These are phyloP conservation scores for Boletus sensibilis DNA, from an alignment of 768 basidiomycete species.

Conservation along the genomic window DNA sequence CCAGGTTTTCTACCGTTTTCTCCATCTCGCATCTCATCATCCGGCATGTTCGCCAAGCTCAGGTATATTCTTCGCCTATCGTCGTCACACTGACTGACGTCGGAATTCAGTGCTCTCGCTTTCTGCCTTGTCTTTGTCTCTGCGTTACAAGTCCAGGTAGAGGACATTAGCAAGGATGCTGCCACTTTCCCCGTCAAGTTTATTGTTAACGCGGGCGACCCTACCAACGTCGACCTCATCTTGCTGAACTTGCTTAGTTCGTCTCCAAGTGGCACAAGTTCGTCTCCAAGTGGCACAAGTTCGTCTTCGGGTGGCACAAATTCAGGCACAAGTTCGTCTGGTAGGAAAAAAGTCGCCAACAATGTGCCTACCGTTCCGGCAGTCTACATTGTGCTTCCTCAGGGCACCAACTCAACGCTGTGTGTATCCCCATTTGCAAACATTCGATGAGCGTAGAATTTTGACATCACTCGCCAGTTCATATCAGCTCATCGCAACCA, in stretches of 20 bases:
- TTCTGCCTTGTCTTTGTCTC: not conserved
- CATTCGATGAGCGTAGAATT: not conserved
- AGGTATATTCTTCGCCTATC: not conserved
- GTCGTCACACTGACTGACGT: not conserved
- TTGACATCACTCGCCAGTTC: not conserved
- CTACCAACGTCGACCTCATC: not conserved
- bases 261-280: too few relatives aligned
- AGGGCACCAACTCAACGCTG: rapidly evolving
- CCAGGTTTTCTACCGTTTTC: too few relatives aligned
- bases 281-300: too few relatives aligned
- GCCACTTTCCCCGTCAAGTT: not conserved
- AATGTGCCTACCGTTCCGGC: rapidly evolving
- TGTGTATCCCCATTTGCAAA: not conserved
- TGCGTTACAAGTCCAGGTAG: not conserved
- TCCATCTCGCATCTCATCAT: too few relatives aligned
- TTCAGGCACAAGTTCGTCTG: not conserved
- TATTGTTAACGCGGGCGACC: not conserved
- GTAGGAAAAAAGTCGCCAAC: too few relatives aligned
- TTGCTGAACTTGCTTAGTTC: not conserved
- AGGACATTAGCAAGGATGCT: too few relatives aligned
- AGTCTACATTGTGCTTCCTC: not conserved
- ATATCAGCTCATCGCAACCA: not conserved
- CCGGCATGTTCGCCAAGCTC: slow-evolving; percentile 1
- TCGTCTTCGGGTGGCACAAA: too few relatives aligned
- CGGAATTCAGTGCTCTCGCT: not conserved